A percentile compares a stretch with the other conserved stretches of the same genome.
Conservation (phyloP, 441 rosid genomes). For the Macaranga tanarius region DNA sequence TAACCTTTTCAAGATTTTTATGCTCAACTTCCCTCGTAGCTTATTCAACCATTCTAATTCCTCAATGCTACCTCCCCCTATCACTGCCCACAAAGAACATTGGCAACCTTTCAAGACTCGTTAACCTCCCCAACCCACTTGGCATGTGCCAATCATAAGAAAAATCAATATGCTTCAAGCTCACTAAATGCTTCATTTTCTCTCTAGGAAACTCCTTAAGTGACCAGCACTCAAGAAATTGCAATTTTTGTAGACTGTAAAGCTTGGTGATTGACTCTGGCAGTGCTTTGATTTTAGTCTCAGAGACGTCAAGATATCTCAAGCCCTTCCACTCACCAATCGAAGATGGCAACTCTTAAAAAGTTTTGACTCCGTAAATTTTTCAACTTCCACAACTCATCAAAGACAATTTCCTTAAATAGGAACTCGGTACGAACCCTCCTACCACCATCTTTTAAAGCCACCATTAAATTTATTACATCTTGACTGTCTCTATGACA, state of each 20-base stretch:
- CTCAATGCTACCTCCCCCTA: constrained; percentile 14
- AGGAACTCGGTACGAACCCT: constrained; percentile 14
- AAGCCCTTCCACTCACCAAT: constrained; percentile 22
- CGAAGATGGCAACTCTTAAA: constrained; percentile 7
- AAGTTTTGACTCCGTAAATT: constrained; percentile 26
- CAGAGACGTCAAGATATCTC: too few relatives aligned
- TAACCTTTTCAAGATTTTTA: too few relatives aligned
- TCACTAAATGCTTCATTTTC: constrained; percentile 21
- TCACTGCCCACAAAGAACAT: constrained; percentile 20
- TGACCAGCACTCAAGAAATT: too few relatives aligned
- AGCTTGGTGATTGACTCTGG: too few relatives aligned
- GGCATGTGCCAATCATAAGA: constrained; percentile 7
- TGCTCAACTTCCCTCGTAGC: too few relatives aligned
- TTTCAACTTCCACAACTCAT: constrained; percentile 2
- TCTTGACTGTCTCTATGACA: background rate
- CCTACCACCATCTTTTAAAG: background rate
- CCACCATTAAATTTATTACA: background rate
- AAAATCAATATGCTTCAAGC: constrained; percentile 17
- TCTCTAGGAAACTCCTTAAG: constrained; percentile 19
- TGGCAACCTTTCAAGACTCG: too few relatives aligned
- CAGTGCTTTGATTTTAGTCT: too few relatives aligned
- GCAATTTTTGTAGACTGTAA: too few relatives aligned
- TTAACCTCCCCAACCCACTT: too few relatives aligned
- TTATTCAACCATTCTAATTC: too few relatives aligned
- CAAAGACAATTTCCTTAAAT: background rate